Evolutionary conservation across 2,329 filamentous ascomycete species (phyloP).

Genomic region (Podosphaera fusca): DNA sequence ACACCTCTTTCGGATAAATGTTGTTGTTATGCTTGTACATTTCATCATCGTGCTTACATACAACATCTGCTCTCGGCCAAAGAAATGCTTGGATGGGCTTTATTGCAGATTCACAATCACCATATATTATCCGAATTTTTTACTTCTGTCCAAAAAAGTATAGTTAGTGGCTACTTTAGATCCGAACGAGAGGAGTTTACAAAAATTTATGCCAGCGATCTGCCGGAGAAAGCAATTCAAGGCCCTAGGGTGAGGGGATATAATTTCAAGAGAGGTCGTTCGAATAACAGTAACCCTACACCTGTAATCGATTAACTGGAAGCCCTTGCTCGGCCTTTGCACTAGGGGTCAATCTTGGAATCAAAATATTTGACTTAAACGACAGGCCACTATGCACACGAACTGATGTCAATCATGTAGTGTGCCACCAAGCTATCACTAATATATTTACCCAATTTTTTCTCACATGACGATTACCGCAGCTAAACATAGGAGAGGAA

Average conservation of each 20-base stretch:
- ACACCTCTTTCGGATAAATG: constrained; percentile 41
- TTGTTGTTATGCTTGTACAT: constrained; percentile 59
- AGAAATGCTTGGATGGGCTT: constrained; percentile 90
- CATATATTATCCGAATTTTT: constrained; percentile 54
- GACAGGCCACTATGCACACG: no score
- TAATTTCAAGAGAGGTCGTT: constrained; percentile 46
- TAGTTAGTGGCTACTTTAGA: constrained; percentile 37
- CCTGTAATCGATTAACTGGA: not conserved
- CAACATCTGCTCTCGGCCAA: constrained; percentile 73
- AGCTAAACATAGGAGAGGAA: no score
- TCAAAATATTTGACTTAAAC: no score
- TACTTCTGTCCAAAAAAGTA: constrained; percentile 37
- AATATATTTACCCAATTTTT: no score
- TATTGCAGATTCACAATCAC: constrained; percentile 85
- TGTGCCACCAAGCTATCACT: no score
- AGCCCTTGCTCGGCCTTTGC: no score
- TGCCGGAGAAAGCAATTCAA: constrained; percentile 54
- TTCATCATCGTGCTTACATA: constrained; percentile 69
- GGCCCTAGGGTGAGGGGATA: constrained; percentile 66
- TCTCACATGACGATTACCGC: no score
- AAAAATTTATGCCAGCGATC: constrained; percentile 37
- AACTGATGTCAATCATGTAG: no score
- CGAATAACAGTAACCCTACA: not conserved
- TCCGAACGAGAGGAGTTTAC: constrained; percentile 22
- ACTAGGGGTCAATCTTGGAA: no score